Evolutionary conservation across 2,329 filamentous ascomycete species (phyloP).

Genomic region (Gremmenia infestans): DNA sequence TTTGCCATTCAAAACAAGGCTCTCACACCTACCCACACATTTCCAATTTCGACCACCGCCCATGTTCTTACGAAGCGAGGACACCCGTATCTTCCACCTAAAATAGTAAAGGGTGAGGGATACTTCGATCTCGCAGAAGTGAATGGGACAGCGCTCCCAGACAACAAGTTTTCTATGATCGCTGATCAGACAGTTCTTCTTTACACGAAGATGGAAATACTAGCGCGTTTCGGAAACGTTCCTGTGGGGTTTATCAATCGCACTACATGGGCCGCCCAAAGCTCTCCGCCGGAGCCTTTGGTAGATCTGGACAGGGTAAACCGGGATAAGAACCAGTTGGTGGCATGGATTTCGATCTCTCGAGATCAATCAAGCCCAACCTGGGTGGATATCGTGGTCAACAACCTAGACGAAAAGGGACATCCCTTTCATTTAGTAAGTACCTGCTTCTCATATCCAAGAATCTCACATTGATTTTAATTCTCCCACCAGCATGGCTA

Average conservation of each 20-base stretch:
- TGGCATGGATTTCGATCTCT: conserved; percentile 27
- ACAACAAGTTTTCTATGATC: conserved; percentile 20
- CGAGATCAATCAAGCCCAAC: conserved; percentile 12
- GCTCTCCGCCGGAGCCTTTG: conserved; percentile 26
- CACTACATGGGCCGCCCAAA: conserved; percentile 38
- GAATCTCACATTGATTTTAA: not conserved
- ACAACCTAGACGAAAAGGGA: conserved; percentile 45
- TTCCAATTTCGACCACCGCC: not conserved
- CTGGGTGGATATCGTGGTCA: conserved; percentile 45
- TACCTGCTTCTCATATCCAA: not conserved
- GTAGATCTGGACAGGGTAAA: conserved; percentile 29
- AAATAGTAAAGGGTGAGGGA: not conserved
- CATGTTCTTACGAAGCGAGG: not conserved
- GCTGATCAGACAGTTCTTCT: conserved; percentile 36
- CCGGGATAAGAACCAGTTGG: conserved; percentile 38
- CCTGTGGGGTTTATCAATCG: conserved; percentile 42
- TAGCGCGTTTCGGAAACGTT: conserved; percentile 37
- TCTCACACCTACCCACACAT: not conserved
- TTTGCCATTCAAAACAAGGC: not conserved
- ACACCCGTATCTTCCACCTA: not conserved
- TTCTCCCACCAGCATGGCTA: conserved; percentile 21
- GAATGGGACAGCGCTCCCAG: not conserved
- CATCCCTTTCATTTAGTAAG: conserved; percentile 46
- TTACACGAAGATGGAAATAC: conserved; percentile 41
- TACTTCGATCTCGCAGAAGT: conserved; percentile 21